Base-by-base conservation (phyloP, 805 yeast species). In the Candida pini region DNA sequence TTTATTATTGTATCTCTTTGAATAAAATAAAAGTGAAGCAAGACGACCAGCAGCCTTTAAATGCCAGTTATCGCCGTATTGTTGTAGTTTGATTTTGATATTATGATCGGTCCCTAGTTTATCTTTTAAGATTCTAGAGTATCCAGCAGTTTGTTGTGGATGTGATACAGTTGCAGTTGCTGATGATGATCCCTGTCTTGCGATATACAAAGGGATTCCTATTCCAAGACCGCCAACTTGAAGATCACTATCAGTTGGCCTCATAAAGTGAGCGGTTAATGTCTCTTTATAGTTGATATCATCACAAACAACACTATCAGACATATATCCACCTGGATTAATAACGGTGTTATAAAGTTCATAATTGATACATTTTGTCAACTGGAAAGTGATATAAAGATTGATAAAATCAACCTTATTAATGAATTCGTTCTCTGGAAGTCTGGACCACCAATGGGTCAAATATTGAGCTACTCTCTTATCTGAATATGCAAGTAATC, bases 61-160 rank as follows among this genome's bases (percentile, higher is more conserved):
- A 43, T 81, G 88, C 96, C 96, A 90, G 50, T 85, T 88, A 40
- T 72, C 69, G 0, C 84, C 80, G 54, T 89, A 89, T 45, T 75
- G 77, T 26, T 71, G 71, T 5, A 78, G 53, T 34, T 62, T 64
- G 9, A 78, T 66, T 38, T 68, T 72, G 13, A 49, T 36, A 16
- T 49, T 44, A 19, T 47, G 49, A 16, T 43, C 49, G 21, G 49
- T 43, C 25, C 47, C 24, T 22, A 35, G 30, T 16, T 45, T 38
- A 36, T 44, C 34, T 31, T 34, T 32, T 24, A 39, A 30, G 44
- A 47, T 43, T 17, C 40, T 38, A 4, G 42, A 36, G 12, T 18
- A 7, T 6, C 16, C 12, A 10, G 16, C n/a, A n/a, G n/a, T n/a
- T n/a, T n/a, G n/a, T n/a, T n/a, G n/a, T n/a, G n/a, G n/a, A n/a